phyloP scores from a whole-genome alignment of 1,284 basidiomycete genomes.

The Ceratobasidium sp. region DNA sequence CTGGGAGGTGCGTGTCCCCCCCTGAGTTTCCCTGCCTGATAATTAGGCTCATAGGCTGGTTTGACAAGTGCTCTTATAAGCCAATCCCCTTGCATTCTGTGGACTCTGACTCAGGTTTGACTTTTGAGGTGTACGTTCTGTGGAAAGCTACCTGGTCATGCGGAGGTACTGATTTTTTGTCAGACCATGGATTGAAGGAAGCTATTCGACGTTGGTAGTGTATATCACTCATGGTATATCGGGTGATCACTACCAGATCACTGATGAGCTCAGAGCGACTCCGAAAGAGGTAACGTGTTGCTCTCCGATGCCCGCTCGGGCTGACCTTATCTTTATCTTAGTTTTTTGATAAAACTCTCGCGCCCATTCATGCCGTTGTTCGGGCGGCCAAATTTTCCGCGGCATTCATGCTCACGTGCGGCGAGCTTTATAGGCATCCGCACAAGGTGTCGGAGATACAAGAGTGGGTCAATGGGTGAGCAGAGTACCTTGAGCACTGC shows the following conservation, averaged over 20 bases:
- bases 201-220: neutral
- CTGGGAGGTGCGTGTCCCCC: conserved; percentile 8
- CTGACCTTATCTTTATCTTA: neutral
- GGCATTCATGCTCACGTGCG: neutral
- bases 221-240: conserved; percentile 24
- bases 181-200: neutral
- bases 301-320: neutral
- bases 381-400: neutral
- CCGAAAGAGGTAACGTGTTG: neutral
- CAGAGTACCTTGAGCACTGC: neutral
- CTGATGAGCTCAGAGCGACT: neutral
- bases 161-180: no score
- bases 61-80: neutral
- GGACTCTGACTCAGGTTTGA: no score
- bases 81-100: neutral
- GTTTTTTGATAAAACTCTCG: neutral
- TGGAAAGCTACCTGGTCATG: neutral
- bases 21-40: no score
- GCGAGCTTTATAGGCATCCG: neutral
- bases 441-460: neutral
- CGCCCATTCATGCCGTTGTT: neutral
- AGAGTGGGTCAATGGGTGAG: neutral
- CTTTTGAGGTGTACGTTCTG: neutral
- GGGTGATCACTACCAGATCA: neutral
- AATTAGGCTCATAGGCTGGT: no score